Evolutionary conservation across 1,139 yeast genomes (phyloP), one percentile per base, ranked within the genome.

Genomic region (Zygosaccharomyces pseudobailii): DNA sequence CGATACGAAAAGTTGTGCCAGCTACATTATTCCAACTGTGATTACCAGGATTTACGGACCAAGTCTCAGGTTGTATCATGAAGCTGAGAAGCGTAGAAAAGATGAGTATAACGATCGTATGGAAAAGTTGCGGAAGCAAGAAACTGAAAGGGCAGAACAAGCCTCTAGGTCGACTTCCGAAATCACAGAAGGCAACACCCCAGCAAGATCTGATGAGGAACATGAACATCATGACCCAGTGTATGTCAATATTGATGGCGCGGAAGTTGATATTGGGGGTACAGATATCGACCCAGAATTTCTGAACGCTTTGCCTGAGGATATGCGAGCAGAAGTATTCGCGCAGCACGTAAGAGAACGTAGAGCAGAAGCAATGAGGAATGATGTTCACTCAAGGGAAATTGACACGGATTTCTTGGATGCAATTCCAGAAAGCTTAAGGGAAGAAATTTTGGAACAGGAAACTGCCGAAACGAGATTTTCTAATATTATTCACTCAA

Each of bases 211-310:
- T 6, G 25, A 19, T 30, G 48, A 44, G 7, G 50, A 46, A 17
- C 49, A 49, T 21, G 58, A 54, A 21, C 47, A 51, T 5, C 61
- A 59, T 33, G 79, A 73, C 7, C 94, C 95, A 0, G 73, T 86
- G 0, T 76, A 76, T 71, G 90, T 90, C 6, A 73, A 74, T 17
- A 84, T 90, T 56, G 92, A 90, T 21, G 95, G 87, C 33, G 70
- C 84, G 31, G 83, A 82, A 48, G 90, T 90, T 30, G 95, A 90
- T 63, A 86, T 90, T 38, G 79, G 94, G 46, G 94, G 90, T 0
- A 83, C 96, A 3, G 97, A 88, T 48, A 88, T 90, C 50, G 97
- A 90, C 66, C 95, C 95, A 0, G 94, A 86, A 57, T 90, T 89
- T 62, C 74, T 90, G 54, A 87, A 84, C 56, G 97, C 96, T 0